Conservation (phyloP, 1,284 basidiomycete species). For the Apiotrichum gamsii region DNA sequence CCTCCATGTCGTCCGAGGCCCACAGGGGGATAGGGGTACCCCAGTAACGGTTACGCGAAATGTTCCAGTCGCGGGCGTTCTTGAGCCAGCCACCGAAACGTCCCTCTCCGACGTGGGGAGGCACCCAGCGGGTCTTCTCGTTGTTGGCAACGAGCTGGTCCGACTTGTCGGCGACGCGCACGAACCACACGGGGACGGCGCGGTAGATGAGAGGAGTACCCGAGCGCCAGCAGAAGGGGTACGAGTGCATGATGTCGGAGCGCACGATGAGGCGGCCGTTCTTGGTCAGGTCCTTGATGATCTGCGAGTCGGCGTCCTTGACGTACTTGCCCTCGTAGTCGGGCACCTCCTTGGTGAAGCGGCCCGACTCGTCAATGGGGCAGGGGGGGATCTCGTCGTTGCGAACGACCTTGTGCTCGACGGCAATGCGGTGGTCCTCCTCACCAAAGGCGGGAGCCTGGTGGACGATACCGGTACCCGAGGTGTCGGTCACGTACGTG, state of each 20-base stretch:
- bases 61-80: conserved; percentile 97
- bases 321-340: conserved; percentile 89
- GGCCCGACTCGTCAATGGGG: conserved; percentile 84
- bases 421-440: conserved; percentile 91
- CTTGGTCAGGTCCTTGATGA: conserved; percentile 84
- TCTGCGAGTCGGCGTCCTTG: conserved; percentile 92
- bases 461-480: conserved; percentile 98
- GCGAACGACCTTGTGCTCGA: conserved; percentile 72
- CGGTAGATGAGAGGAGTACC: conserved; percentile 94
- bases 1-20: conserved; percentile 88
- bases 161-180: conserved; percentile 76
- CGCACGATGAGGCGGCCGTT: conserved; percentile 85
- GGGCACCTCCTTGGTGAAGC: conserved; percentile 80
- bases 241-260: conserved; percentile 79
- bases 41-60: conserved; percentile 99
- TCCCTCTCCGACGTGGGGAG: conserved; percentile 79
- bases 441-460: conserved; percentile 99
- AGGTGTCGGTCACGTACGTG: conserved; percentile 85
- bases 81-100: conserved; percentile 96
- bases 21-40: conserved; percentile 96
- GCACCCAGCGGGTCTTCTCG: conserved; percentile 89
- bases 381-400: conserved; percentile 92
- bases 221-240: conserved; percentile 98
- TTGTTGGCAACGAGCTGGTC: conserved; percentile 89
- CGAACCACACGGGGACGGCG: conserved; percentile 94